Percentiles rank a stretch among this genome's conserved stretches.
These are phyloP conservation scores for Capsicum rhomboideum DNA, from an alignment of 257 asterid genomes.

Conservation along the genomic window DNA sequence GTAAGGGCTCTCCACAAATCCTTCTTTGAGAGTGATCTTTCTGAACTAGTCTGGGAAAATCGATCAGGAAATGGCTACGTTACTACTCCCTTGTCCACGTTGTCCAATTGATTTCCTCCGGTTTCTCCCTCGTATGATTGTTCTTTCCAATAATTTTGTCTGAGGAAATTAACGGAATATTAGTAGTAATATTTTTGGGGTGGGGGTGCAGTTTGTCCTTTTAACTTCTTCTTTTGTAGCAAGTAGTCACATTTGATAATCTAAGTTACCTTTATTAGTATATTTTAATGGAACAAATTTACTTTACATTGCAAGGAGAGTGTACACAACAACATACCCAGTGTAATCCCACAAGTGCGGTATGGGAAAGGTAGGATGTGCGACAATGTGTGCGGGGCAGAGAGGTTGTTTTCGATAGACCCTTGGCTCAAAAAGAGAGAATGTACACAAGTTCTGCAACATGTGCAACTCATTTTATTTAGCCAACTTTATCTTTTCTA, in stretches of 20 bases:
- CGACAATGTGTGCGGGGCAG: too few species aligned
- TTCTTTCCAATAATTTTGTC: not conserved
- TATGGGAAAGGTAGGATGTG: too few species aligned
- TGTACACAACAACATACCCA: not conserved
- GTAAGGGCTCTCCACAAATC: constrained; percentile 69
- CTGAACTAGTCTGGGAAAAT: constrained; percentile 24
- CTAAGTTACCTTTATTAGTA: not conserved
- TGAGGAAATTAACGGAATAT: not conserved
- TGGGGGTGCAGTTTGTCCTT: not conserved
- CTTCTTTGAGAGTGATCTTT: constrained; percentile 53
- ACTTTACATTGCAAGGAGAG: not conserved
- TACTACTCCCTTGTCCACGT: not conserved
- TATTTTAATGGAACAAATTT: not conserved
- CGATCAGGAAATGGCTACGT: constrained; percentile 34
- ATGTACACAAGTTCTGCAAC: too few species aligned
- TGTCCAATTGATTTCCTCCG: not conserved
- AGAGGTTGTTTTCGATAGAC: too few species aligned
- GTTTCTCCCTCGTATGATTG: not conserved
- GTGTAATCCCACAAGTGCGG: too few species aligned
- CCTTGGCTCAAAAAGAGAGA: too few species aligned
- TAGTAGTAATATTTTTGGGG: not conserved
- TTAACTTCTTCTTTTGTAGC: not conserved
- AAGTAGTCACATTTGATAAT: not conserved
- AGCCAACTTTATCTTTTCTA: too few species aligned
- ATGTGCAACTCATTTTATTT: too few species aligned